phyloP scores from a whole-genome alignment of 352 stramenopile genomes.

The Globisporangium abappressorium region DNA sequence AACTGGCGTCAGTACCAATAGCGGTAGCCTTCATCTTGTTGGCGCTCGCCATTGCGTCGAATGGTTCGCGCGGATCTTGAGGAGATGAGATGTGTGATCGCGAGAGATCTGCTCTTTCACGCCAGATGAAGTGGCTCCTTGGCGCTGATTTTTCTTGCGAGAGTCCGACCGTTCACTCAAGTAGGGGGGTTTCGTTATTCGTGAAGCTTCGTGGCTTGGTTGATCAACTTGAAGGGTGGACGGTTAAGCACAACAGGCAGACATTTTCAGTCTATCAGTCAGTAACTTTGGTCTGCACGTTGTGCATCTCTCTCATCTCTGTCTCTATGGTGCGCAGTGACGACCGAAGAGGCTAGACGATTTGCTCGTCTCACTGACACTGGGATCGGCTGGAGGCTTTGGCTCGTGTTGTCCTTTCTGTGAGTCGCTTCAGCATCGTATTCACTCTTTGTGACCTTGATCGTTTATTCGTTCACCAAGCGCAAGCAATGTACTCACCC shows the following conservation, averaged over 20 bases:
- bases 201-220: not conserved
- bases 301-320: conserved; percentile 2
- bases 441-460: not conserved
- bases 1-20: conserved; percentile 36
- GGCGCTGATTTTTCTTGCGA: not conserved
- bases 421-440: not conserved
- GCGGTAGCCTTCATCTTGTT: conserved; percentile 25
- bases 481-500: not conserved
- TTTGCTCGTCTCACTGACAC: conserved; percentile 8
- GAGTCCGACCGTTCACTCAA: not conserved
- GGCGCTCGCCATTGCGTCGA: conserved; percentile 3
- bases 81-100: not conserved
- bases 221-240: not conserved
- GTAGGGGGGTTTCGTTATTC: not conserved
- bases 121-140: not conserved
- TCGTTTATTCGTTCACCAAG: not conserved
- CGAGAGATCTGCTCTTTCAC: not conserved
- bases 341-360: not conserved
- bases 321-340: conserved; percentile 4
- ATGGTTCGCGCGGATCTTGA: no score
- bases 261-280: not conserved
- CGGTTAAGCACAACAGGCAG: not conserved
- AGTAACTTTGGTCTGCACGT: not conserved
- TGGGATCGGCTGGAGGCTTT: not conserved
- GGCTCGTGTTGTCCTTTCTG: not conserved